Evolutionary conservation across 306 rosid species (phyloP).

Genomic region (Dryas alaskensis): DNA sequence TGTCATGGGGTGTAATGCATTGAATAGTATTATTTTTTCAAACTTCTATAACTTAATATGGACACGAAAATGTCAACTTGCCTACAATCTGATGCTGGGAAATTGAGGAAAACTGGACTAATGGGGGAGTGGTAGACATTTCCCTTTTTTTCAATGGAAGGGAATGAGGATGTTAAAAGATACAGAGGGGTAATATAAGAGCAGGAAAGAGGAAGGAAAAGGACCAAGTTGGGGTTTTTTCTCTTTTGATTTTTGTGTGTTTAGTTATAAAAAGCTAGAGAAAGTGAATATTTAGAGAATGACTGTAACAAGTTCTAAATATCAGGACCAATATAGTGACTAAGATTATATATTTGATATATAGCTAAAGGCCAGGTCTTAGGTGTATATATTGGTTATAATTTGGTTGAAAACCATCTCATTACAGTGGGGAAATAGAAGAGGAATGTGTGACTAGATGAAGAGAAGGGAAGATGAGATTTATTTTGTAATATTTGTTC

Average conservation of each 20-base stretch:
- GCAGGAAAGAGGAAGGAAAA: background rate
- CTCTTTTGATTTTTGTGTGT: background rate
- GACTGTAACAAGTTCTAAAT: background rate
- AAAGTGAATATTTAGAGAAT: background rate
- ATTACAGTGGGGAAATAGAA: background rate
- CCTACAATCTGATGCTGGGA: background rate
- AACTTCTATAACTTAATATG: background rate
- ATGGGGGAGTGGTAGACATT: background rate
- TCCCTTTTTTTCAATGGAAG: background rate
- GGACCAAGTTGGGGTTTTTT: background rate
- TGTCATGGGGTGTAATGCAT: constrained; percentile 1
- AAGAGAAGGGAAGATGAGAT: background rate
- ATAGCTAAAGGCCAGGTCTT: background rate
- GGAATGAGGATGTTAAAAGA: background rate
- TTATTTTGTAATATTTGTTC: background rate
- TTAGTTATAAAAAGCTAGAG: background rate
- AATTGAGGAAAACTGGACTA: background rate
- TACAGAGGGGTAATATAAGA: background rate
- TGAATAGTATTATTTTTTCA: background rate
- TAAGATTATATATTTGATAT: background rate
- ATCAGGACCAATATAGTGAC: background rate
- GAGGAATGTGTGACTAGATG: background rate
- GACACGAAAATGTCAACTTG: background rate
- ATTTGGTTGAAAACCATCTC: background rate
- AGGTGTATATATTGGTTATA: background rate